Base-by-base conservation (phyloP, 352 stramenopile species). In the Phytophthora macrochlamydospora region DNA sequence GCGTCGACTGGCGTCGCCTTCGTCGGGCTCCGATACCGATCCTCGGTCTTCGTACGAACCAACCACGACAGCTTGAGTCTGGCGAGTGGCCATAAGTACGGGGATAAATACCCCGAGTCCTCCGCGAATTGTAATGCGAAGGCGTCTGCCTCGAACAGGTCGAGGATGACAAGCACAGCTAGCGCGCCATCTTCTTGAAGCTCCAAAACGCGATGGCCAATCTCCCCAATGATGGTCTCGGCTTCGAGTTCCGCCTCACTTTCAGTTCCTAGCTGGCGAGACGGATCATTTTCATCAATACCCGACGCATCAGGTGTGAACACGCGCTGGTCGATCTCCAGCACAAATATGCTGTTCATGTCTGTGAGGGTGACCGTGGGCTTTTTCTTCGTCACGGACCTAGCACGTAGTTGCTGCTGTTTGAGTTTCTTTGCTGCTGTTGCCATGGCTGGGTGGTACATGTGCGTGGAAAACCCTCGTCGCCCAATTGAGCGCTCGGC, bases 91-190 rank as follows among this genome's bases (percentile, higher is more conserved):
- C 81, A 91, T 90, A 28, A 93, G 59, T n/a, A 93, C 81, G 1
- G 85, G 85, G 38, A 93, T 78, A 59, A 90, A 93, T 6, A 93
- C 67, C 0, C 85, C 0, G 79, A 74, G 32, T 89, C 83, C 1
- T 72, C 43, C 1, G 60, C 40, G 18, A 91, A 75, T 8, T 81
- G 56, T 31, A 93, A 63, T 33, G 79, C 69, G 14, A 93, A 93
- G 14, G 85, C 62, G 13, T 86, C 78, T 1, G 77, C 73, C 29
- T 82, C 71, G n/a, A 85, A 74, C 3, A 93, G 52, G 48, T 91
- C 81, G 4, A 93, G 67, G 12, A 90, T 78, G 4, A 91, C 55
- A 8, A 93, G 71, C 43, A 90, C 81, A 35, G 67, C 73, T 0
- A 93, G 45, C 7, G 73, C 85, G 1, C 85, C 82, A 1, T 75